Percentiles rank a stretch among this genome's conserved stretches.
These are phyloP conservation scores for Gossypium mustelinum DNA, from an alignment of 345 rosid species.

Conservation along the genomic window DNA sequence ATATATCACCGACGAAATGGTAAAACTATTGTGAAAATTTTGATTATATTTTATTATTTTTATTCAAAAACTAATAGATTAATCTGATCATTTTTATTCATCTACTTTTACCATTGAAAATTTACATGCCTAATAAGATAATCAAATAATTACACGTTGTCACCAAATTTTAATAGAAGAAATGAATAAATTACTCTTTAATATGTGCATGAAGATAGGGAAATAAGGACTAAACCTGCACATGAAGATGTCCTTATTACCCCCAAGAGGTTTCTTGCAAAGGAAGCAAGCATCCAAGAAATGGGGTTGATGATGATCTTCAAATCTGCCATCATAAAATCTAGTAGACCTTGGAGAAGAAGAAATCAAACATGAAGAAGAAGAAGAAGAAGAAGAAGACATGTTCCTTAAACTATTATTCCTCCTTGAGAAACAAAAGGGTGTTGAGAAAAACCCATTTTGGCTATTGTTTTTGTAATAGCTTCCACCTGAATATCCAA, in stretches of 20 bases:
- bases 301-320: slow-evolving; percentile 38
- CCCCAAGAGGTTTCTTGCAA: slow-evolving; percentile 51
- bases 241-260: slow-evolving; percentile 61
- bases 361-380: slow-evolving; percentile 4
- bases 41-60: no score
- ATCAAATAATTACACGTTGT: no score
- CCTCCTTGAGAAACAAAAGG: slow-evolving; percentile 29
- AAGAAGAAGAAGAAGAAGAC: slow-evolving; percentile 4
- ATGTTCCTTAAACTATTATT: slow-evolving; percentile 37
- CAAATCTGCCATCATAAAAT: slow-evolving; percentile 47
- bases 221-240: slow-evolving; percentile 38
- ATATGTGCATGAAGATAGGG: neutral
- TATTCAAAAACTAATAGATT: no score
- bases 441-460: slow-evolving; percentile 29
- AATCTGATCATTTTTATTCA: no score
- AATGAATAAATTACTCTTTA: no score
- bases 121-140: no score
- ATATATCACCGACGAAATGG: slow-evolving; percentile 8
- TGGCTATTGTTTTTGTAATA: slow-evolving; percentile 1
- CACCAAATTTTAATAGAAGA: no score
- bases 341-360: slow-evolving; percentile 49
- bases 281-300: slow-evolving; percentile 52
- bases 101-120: no score
- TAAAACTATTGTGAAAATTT: no score
- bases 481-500: slow-evolving; percentile 40